Conservation (phyloP, 164 flowering plant species). For the Magnolia kwangsiensis region DNA sequence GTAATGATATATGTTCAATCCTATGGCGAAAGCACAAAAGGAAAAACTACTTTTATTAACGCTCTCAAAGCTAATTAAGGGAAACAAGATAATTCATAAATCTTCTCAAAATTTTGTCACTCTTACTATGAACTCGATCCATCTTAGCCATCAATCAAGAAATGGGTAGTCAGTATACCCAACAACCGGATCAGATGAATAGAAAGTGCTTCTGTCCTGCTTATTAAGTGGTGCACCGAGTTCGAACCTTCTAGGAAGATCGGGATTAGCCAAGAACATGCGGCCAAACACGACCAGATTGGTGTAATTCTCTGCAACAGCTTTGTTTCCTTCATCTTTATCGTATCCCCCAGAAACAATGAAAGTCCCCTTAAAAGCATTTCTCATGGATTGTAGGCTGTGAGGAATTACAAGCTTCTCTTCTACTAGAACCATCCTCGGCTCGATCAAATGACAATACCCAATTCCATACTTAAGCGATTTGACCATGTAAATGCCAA, state of each 20-base stretch:
- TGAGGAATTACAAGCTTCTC: slow-evolving; percentile 15
- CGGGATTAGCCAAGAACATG: slow-evolving; percentile 32
- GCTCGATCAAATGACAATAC: slow-evolving; percentile 31
- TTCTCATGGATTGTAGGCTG: slow-evolving; percentile 26
- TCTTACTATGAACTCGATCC: not conserved
- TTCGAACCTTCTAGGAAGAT: slow-evolving; percentile 27
- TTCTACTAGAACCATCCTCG: slow-evolving; percentile 20
- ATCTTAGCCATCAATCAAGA: slow-evolving; percentile 10
- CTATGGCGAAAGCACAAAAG: no score
- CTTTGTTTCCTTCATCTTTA: no score
- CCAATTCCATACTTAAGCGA: slow-evolving; percentile 20
- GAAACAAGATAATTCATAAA: no score
- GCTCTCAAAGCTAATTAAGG: no score
- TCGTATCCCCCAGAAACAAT: no score
- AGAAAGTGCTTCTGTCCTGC: slow-evolving; percentile 28
- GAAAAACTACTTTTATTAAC: no score
- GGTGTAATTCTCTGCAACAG: slow-evolving; percentile 6
- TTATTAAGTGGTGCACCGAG: slow-evolving; percentile 31
- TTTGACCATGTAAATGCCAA: slow-evolving; percentile 30
- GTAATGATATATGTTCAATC: no score
- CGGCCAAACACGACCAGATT: slow-evolving; percentile 30
- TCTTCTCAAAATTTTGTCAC: no score
- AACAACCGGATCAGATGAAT: slow-evolving; percentile 25
- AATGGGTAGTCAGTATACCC: slow-evolving; percentile 38
- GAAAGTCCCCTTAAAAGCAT: not conserved